Conservation (phyloP, 2,329 filamentous ascomycete genomes). For the Pochonia chlamydosporia region DNA sequence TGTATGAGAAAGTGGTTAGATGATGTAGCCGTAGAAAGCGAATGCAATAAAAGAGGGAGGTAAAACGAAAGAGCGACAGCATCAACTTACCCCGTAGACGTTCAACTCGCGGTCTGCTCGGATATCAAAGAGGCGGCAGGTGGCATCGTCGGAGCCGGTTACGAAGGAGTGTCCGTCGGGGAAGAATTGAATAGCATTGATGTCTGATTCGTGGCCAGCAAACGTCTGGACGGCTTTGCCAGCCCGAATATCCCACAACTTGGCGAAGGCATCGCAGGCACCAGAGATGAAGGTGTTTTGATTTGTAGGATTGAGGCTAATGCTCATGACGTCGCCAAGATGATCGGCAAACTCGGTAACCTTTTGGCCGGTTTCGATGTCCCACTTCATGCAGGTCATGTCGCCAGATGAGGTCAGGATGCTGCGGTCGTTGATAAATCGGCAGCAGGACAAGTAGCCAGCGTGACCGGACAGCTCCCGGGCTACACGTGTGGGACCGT, state of each 20-base stretch:
- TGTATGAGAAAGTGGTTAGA: slow-evolving; percentile 32
- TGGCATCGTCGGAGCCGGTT: slow-evolving; percentile 95
- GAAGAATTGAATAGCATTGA: slow-evolving; percentile 99
- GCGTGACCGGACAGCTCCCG: slow-evolving; percentile 95
- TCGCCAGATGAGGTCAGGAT: slow-evolving; percentile 97
- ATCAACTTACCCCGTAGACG: slow-evolving; percentile 56
- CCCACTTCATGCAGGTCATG: slow-evolving; percentile 99
- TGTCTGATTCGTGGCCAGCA: slow-evolving; percentile 95
- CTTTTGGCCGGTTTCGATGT: slow-evolving; percentile 96
- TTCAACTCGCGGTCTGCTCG: slow-evolving; percentile 80
- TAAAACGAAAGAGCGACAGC: neutral
- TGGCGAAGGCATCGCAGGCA: slow-evolving; percentile 96
- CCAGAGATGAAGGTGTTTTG: slow-evolving; percentile 99
- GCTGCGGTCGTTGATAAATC: slow-evolving; percentile 96
- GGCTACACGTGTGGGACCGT: slow-evolving; percentile 94
- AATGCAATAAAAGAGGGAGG: too few species aligned
- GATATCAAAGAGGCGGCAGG: slow-evolving; percentile 95
- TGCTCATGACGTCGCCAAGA: slow-evolving; percentile 98
- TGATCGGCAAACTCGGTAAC: slow-evolving; percentile 98
- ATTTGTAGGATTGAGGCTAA: slow-evolving; percentile 98
- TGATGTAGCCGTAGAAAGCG: neutral
- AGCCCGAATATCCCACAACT: slow-evolving; percentile 97
- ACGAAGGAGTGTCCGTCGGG: slow-evolving; percentile 98
- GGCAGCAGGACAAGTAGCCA: slow-evolving; percentile 95
- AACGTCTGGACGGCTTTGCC: slow-evolving; percentile 99